phyloP scores from a whole-genome alignment of 2,329 filamentous ascomycete species.

The Arthroderma sp. region DNA sequence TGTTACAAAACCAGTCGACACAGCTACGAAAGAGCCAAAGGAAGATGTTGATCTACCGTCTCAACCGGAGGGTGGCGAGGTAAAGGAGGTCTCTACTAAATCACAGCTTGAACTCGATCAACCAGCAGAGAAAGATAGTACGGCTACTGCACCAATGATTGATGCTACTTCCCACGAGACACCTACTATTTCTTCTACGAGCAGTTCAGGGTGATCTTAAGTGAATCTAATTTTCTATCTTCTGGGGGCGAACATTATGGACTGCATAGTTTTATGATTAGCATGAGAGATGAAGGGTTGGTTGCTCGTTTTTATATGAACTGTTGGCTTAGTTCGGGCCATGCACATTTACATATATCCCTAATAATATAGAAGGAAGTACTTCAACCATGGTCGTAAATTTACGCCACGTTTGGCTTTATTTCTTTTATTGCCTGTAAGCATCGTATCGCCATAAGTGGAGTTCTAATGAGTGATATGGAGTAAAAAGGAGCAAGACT shows the following conservation, averaged over 20 bases:
- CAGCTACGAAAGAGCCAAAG: slow-evolving; percentile 2
- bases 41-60: not conserved
- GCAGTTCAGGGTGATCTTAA: not conserved
- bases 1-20: slow-evolving; percentile 15
- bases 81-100: not conserved
- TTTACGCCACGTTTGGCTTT: too few species aligned
- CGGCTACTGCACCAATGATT: not conserved
- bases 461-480: too few species aligned
- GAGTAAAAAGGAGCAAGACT: too few species aligned
- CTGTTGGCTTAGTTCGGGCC: too few species aligned
- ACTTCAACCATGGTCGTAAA: too few species aligned
- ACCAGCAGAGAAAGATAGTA: not conserved
- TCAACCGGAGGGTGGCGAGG: not conserved
- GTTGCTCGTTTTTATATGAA: too few species aligned
- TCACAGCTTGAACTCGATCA: not conserved
- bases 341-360: too few species aligned
- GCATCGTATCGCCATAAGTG: too few species aligned
- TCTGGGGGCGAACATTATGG: not conserved
- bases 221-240: not conserved
- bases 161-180: not conserved
- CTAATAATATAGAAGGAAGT: too few species aligned
- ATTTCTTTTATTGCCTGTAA: too few species aligned
- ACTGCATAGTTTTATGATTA: not conserved
- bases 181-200: not conserved
- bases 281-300: not conserved